phyloP scores from a whole-genome alignment of 2,329 filamentous ascomycete genomes.

The Botryotinia narcissicola region DNA sequence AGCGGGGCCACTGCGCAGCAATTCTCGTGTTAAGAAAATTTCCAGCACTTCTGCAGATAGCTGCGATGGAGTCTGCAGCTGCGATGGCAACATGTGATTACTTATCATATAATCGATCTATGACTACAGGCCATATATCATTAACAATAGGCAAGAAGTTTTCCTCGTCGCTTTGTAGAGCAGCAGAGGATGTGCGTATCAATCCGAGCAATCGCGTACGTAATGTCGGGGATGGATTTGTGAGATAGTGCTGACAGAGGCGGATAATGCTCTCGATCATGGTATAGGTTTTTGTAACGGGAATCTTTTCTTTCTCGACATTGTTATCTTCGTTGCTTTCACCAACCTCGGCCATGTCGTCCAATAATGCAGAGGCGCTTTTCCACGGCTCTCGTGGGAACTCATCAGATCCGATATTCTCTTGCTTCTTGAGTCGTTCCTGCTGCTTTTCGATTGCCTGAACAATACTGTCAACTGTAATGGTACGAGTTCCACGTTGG shows the following conservation, averaged over 20 bases:
- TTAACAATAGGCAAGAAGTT: slow-evolving; percentile 87
- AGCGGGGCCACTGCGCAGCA: slow-evolving; percentile 65
- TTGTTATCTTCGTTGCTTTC: slow-evolving; percentile 33
- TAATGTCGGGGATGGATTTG: slow-evolving; percentile 76
- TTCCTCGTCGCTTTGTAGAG: slow-evolving; percentile 74
- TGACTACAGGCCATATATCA: slow-evolving; percentile 81
- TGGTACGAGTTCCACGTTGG: slow-evolving; percentile 41
- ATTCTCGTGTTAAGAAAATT: slow-evolving; percentile 79
- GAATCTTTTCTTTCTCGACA: slow-evolving; percentile 47
- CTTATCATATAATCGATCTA: slow-evolving; percentile 62
- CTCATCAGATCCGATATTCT: slow-evolving; percentile 25
- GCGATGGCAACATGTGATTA: slow-evolving; percentile 68
- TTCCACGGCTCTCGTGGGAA: slow-evolving; percentile 40
- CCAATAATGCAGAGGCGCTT: slow-evolving; percentile 40
- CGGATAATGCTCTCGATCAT: slow-evolving; percentile 78
- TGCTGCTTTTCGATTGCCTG: slow-evolving; percentile 57
- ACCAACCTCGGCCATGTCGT: slow-evolving; percentile 28
- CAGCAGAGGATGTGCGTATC: slow-evolving; percentile 67
- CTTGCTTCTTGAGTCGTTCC: slow-evolving; percentile 27
- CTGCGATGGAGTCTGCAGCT: slow-evolving; percentile 65
- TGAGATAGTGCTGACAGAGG: slow-evolving; percentile 86
- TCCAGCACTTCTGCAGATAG: slow-evolving; percentile 69
- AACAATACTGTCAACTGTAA: slow-evolving; percentile 47
- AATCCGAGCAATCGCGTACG: slow-evolving; percentile 76
- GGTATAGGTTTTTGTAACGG: slow-evolving; percentile 76